These are phyloP conservation scores for Volvox reticuliferus DNA, from an alignment of 139 green algal species.

Conservation along the genomic window DNA sequence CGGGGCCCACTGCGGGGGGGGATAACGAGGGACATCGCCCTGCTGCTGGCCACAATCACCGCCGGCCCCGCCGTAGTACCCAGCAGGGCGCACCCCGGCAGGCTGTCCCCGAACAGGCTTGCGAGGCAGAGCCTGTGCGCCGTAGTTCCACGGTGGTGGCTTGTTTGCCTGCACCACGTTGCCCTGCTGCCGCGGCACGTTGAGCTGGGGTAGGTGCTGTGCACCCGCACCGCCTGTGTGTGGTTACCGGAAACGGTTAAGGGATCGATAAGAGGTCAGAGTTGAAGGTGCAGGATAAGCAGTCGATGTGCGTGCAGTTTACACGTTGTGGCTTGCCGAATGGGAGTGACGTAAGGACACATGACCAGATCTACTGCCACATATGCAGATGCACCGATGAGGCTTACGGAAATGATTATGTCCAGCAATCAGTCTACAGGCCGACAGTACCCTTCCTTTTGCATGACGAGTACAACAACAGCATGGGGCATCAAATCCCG, in stretches of 20 bases:
- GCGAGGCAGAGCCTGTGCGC: not conserved
- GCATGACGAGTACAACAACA: not conserved
- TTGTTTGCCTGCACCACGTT: not conserved
- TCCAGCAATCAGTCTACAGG: not conserved
- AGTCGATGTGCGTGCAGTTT: not conserved
- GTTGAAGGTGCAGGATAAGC: not conserved
- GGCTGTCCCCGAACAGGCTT: not conserved
- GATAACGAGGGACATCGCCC: constrained; percentile 14
- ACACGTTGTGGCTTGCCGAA: not conserved
- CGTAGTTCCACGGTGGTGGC: constrained; percentile 47
- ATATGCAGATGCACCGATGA: no score
- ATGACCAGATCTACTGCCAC: no score
- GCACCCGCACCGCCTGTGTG: not conserved
- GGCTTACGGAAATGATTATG: no score
- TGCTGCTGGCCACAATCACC: not conserved
- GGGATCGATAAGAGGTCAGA: not conserved
- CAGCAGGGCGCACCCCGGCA: not conserved
- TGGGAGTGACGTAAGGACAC: no score
- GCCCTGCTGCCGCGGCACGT: not conserved
- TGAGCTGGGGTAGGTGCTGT: constrained; percentile 32
- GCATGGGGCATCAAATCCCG: not conserved
- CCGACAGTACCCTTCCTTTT: not conserved
- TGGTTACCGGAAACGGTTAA: not conserved
- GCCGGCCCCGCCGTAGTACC: not conserved
- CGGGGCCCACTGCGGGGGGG: constrained; percentile 43